Evolutionary conservation across 805 yeast species (phyloP).

Genomic region (Brettanomyces naardenensis): DNA sequence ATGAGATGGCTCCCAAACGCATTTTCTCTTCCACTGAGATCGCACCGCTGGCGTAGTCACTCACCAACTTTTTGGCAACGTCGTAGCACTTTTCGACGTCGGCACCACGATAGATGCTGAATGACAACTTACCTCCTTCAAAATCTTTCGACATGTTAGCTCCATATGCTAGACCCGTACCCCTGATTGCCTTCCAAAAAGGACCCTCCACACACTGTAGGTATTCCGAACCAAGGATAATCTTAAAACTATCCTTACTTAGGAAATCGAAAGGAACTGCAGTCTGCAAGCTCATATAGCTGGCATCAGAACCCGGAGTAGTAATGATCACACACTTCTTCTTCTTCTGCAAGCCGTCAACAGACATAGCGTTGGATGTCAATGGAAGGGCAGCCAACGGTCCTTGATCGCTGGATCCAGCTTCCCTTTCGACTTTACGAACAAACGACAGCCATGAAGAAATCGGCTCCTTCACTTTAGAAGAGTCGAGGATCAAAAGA

Average conservation of each 20-base stretch:
- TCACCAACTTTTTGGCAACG: conserved; percentile 59
- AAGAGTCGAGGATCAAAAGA: conserved; percentile 63
- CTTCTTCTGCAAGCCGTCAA: conserved; percentile 44
- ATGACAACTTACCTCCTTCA: conserved; percentile 62
- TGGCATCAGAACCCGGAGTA: conserved; percentile 80
- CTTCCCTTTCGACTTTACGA: conserved; percentile 4
- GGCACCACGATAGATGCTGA: conserved; percentile 72
- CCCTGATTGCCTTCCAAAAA: conserved; percentile 92
- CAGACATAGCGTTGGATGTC: conserved; percentile 44
- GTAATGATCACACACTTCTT: conserved; percentile 54
- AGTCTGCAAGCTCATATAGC: conserved; percentile 56
- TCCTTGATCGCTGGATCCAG: background rate
- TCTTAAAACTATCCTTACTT: conserved; percentile 57
- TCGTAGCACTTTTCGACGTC: conserved; percentile 59
- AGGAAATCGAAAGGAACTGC: conserved; percentile 48
- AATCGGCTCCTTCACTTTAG: conserved; percentile 45
- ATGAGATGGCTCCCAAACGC: conserved; percentile 67
- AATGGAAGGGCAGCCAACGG: conserved; percentile 36
- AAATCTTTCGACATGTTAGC: conserved; percentile 51
- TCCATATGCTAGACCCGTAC: conserved; percentile 91
- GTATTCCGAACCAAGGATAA: conserved; percentile 67
- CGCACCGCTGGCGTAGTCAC: conserved; percentile 48
- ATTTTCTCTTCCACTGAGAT: conserved; percentile 46
- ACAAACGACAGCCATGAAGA: conserved; percentile 45
- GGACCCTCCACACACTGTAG: conserved; percentile 92